Evolutionary conservation across 1,284 basidiomycete genomes (phyloP).

Genomic region (Sanguinoderma infundibulare): DNA sequence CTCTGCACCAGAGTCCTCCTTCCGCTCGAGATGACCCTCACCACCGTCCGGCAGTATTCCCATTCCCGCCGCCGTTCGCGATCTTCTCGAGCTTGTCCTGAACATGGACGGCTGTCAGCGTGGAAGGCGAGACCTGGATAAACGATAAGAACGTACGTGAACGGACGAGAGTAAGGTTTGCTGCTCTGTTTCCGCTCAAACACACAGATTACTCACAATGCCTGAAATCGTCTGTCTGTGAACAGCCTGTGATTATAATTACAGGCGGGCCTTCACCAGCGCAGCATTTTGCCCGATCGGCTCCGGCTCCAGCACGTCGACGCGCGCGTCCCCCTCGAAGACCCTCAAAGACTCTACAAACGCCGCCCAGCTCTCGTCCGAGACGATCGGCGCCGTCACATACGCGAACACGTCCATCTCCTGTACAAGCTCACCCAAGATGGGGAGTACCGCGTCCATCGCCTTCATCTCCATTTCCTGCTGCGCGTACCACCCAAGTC

Average conservation of each 20-base stretch:
- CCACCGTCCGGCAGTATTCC: constrained; percentile 87
- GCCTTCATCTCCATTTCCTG: constrained; percentile 34
- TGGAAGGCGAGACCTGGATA: not conserved
- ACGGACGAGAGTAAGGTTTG: too few species aligned
- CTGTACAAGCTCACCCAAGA: constrained; percentile 35
- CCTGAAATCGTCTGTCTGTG: not conserved
- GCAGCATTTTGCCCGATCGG: constrained; percentile 8
- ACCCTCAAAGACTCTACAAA: constrained; percentile 32
- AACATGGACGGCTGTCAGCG: constrained; percentile 48
- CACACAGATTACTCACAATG: too few species aligned
- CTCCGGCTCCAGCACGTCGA: constrained; percentile 21
- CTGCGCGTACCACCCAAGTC: constrained; percentile 29
- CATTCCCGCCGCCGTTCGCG: constrained; percentile 22
- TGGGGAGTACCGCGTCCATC: constrained; percentile 33
- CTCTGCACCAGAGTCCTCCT: constrained; percentile 84
- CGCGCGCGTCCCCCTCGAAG: constrained; percentile 25
- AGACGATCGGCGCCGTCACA: constrained; percentile 40
- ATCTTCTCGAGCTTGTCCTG: constrained; percentile 86
- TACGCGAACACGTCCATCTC: constrained; percentile 40
- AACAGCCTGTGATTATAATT: not conserved
- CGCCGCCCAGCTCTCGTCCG: constrained; percentile 38
- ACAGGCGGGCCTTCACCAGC: constrained; percentile 31
- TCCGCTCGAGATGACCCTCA: constrained; percentile 86
- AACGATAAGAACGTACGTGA: constrained; percentile 70
- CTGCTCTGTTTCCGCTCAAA: too few species aligned